Evolutionary conservation across 768 basidiomycete genomes (phyloP).

Genomic region (Pleurotus djamor): DNA sequence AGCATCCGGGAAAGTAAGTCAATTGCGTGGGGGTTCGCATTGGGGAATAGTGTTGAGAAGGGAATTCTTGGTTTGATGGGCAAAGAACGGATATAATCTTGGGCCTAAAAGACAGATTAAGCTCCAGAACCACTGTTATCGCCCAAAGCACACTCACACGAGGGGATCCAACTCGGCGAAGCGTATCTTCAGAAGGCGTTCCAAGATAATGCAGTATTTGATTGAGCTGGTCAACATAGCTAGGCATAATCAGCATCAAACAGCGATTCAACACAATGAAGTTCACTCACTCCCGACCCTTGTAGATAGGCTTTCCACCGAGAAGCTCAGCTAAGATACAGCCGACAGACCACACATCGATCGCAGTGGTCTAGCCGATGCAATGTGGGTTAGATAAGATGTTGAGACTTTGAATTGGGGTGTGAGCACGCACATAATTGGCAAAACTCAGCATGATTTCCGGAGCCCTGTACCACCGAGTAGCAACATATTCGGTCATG

Average conservation of each 20-base stretch:
- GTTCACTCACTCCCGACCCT: conserved; percentile 86
- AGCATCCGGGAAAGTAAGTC: conserved; percentile 91
- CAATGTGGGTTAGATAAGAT: conserved; percentile 12
- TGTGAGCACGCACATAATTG: conserved; percentile 70
- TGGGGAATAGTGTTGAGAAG: conserved; percentile 89
- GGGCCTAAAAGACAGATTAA: conserved; percentile 53
- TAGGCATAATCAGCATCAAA: conserved; percentile 22
- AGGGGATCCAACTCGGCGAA: conserved; percentile 94
- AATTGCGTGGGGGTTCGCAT: conserved; percentile 91
- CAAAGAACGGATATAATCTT: conserved; percentile 97
- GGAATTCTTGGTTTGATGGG: conserved; percentile 96
- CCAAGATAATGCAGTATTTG: conserved; percentile 98
- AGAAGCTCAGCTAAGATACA: conserved; percentile 93
- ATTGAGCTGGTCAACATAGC: conserved; percentile 98
- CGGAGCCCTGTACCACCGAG: conserved; percentile 96
- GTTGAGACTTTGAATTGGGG: neutral
- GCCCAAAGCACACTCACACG: conserved; percentile 50
- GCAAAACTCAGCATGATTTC: conserved; percentile 99
- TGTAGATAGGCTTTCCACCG: conserved; percentile 94
- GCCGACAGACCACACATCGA: conserved; percentile 96
- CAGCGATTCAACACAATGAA: neutral
- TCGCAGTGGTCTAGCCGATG: conserved; percentile 69
- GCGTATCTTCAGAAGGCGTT: conserved; percentile 94
- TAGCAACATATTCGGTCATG: conserved; percentile 99
- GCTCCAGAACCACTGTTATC: neutral